A percentile compares a stretch with the other conserved stretches of the same genome.
These are phyloP conservation scores for Entomortierella lignicola DNA, from an alignment of 192 early-diverging fungal species.

Conservation along the genomic window DNA sequence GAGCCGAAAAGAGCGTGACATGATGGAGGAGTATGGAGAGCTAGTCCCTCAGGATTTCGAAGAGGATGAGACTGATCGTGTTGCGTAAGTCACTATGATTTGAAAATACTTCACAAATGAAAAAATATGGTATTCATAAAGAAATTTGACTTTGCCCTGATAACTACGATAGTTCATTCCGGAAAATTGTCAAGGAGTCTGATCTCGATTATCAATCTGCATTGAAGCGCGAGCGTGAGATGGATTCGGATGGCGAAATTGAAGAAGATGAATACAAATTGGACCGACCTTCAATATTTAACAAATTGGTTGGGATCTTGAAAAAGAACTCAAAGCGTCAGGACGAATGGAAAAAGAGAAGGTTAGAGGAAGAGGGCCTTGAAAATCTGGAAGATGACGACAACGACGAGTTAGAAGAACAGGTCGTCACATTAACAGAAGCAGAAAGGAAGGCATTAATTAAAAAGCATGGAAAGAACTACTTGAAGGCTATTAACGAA, in stretches of 20 bases:
- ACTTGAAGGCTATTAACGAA: slow-evolving; percentile 36
- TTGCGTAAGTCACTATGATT: slow-evolving; percentile 26
- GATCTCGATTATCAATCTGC: slow-evolving; percentile 63
- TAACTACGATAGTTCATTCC: slow-evolving; percentile 39
- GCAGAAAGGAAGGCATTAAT: slow-evolving; percentile 50
- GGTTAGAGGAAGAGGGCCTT: slow-evolving; percentile 62
- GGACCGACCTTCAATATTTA: slow-evolving; percentile 67
- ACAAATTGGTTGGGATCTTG: slow-evolving; percentile 66
- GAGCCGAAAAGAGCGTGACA: slow-evolving; percentile 59
- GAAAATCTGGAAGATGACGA: slow-evolving; percentile 55
- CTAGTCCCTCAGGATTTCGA: slow-evolving; percentile 65
- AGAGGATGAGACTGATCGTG: slow-evolving; percentile 57
- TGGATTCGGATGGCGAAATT: slow-evolving; percentile 52
- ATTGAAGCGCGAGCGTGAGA: slow-evolving; percentile 50
- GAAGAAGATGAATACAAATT: slow-evolving; percentile 62
- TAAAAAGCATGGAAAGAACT: slow-evolving; percentile 50
- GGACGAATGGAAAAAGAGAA: slow-evolving; percentile 61
- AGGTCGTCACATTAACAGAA: slow-evolving; percentile 44
- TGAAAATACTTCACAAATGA: too few species aligned
- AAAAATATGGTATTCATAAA: not conserved
- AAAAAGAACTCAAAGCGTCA: slow-evolving; percentile 67
- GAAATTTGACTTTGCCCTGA: not conserved
- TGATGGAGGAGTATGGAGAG: slow-evolving; percentile 80
- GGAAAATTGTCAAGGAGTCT: slow-evolving; percentile 60
- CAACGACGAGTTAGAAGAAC: slow-evolving; percentile 39